phyloP scores from a whole-genome alignment of 2,329 filamentous ascomycete genomes.

The Aspergillus sp. region DNA sequence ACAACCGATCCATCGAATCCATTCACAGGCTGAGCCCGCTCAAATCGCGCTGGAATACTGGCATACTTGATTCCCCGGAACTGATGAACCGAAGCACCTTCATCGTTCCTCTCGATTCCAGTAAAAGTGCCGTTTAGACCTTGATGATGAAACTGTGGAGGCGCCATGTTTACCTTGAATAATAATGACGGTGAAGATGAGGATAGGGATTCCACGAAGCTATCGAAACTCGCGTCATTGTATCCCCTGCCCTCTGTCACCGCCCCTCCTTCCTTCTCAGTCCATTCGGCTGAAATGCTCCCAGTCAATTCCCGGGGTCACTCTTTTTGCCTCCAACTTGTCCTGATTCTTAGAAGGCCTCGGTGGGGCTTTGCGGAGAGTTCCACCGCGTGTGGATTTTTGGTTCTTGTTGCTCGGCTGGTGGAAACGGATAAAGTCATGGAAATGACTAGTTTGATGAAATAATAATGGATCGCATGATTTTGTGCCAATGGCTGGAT shows the following conservation, averaged over 20 bases:
- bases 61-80: constrained; percentile 30
- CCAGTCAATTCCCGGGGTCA: no score
- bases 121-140: constrained; percentile 22
- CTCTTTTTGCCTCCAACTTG: no score
- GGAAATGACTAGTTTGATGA: no score
- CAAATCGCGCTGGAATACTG: constrained; percentile 24
- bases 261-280: no score
- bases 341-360: background rate
- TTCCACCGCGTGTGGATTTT: background rate
- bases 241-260: constrained; percentile 10
- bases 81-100: constrained; percentile 16
- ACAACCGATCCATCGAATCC: constrained; percentile 21
- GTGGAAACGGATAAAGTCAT: no score
- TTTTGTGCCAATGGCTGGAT: no score
- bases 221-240: constrained; percentile 3
- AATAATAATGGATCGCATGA: no score
- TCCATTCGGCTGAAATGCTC: no score
- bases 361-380: constrained; percentile 20
- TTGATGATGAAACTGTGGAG: constrained; percentile 17
- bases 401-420: no score
- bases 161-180: constrained; percentile 14
- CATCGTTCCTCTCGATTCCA: constrained; percentile 12
- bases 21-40: constrained; percentile 19
- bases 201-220: constrained; percentile 1
- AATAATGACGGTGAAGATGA: background rate